Evolutionary conservation across 257 asterid species (phyloP).

Genomic region (Ligustrum vulgare): DNA sequence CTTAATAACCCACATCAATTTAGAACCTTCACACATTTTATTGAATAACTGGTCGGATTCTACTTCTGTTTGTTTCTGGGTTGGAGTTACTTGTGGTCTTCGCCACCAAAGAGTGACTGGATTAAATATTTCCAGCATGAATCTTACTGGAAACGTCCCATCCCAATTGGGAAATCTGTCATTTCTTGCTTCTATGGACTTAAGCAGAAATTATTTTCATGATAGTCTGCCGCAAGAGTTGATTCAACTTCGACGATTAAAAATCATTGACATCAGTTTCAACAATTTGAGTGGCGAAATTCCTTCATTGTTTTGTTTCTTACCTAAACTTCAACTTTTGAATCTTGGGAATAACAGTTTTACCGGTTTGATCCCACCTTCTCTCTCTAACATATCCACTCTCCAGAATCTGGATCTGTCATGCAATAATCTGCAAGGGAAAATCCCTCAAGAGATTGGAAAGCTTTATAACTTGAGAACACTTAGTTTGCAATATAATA

Average conservation of each 20-base stretch:
- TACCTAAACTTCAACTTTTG: conserved; percentile 14
- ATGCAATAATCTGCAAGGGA: conserved; percentile 18
- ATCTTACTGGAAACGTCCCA: conserved; percentile 23
- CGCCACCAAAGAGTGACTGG: conserved; percentile 36
- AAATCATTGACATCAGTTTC: conserved; percentile 10
- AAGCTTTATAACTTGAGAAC: neutral
- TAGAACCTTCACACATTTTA: conserved; percentile 24
- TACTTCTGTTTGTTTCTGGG: conserved; percentile 34
- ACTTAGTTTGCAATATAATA: neutral
- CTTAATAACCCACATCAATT: conserved; percentile 28
- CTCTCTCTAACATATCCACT: conserved; percentile 23
- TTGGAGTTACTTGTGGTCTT: conserved; percentile 33
- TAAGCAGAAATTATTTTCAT: conserved; percentile 30
- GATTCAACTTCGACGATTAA: conserved; percentile 20
- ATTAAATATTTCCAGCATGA: conserved; percentile 28
- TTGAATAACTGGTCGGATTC: conserved; percentile 30
- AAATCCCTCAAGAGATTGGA: conserved; percentile 26
- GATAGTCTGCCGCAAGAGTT: conserved; percentile 28
- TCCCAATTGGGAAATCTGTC: conserved; percentile 37
- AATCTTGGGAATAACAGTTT: conserved; percentile 25
- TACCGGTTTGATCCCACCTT: conserved; percentile 15
- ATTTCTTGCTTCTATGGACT: conserved; percentile 30
- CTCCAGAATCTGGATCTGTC: conserved; percentile 21
- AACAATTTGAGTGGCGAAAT: conserved; percentile 17
- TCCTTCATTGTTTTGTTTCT: conserved; percentile 23